phyloP scores from a whole-genome alignment of 805 yeast species.

The Lipomyces anomalus region DNA sequence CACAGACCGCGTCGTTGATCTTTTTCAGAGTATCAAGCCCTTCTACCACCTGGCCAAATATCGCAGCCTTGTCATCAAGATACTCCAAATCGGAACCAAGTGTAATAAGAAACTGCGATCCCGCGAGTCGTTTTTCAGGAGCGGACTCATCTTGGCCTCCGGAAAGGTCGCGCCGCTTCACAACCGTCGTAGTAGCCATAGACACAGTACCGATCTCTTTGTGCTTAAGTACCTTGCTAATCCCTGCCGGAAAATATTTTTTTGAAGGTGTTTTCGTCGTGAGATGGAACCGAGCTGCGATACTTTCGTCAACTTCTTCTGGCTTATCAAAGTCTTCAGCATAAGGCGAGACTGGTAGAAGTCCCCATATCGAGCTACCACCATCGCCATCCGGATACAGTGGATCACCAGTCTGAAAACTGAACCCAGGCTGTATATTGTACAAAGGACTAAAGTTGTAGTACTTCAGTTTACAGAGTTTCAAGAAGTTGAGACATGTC shows the following conservation, averaged over 20 bases:
- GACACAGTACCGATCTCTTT: constrained; percentile 36
- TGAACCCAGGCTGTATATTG: constrained; percentile 38
- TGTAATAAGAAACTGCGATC: constrained; percentile 39
- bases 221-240: constrained; percentile 29
- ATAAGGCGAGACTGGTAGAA: constrained; percentile 12
- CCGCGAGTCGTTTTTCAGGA: constrained; percentile 25
- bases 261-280: constrained; percentile 3
- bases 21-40: constrained; percentile 43
- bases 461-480: constrained; percentile 48
- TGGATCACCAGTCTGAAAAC: constrained; percentile 47
- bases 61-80: constrained; percentile 27
- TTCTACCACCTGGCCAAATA: constrained; percentile 50
- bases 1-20: constrained; percentile 40
- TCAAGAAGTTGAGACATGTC: constrained; percentile 45
- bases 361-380: constrained; percentile 35
- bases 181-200: constrained; percentile 18
- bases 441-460: constrained; percentile 49
- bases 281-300: no score
- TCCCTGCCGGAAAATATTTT: constrained; percentile 25
- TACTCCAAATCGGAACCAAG: constrained; percentile 30
- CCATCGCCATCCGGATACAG: constrained; percentile 37
- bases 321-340: background rate
- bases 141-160: background rate
- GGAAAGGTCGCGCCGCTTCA: no score
- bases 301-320: no score